These are phyloP conservation scores for Lactarius hatsudake DNA, from an alignment of 768 basidiomycete species.

Conservation along the genomic window DNA sequence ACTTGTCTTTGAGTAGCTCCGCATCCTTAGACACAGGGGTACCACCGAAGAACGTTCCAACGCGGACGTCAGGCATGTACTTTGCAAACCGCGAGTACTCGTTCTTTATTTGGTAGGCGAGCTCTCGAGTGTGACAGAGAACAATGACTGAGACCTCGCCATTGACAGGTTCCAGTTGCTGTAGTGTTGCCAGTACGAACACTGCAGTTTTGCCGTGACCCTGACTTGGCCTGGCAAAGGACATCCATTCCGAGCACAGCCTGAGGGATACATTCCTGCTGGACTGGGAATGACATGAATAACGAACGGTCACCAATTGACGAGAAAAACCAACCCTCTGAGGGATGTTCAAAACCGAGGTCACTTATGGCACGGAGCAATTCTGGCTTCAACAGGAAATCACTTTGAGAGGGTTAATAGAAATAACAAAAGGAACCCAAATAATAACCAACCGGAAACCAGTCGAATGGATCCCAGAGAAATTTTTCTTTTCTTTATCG, in stretches of 20 bases:
- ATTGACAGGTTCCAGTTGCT: slow-evolving; percentile 97
- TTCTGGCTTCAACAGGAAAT: slow-evolving; percentile 97
- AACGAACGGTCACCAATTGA: neutral
- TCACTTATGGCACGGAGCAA: slow-evolving; percentile 96
- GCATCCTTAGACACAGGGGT: slow-evolving; percentile 92
- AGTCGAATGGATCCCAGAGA: slow-evolving; percentile 99
- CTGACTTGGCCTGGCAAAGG: slow-evolving; percentile 98
- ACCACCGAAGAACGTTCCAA: slow-evolving; percentile 97
- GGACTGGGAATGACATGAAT: slow-evolving; percentile 53
- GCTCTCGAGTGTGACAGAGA: slow-evolving; percentile 97
- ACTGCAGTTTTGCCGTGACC: slow-evolving; percentile 99
- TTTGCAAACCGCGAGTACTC: slow-evolving; percentile 99
- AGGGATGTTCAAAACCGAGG: slow-evolving; percentile 99
- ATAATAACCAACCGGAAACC: slow-evolving; percentile 78
- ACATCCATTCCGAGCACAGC: slow-evolving; percentile 99
- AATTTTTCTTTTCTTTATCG: slow-evolving; percentile 94
- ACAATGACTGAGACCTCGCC: slow-evolving; percentile 98
- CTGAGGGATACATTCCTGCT: slow-evolving; percentile 99
- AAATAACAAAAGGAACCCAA: neutral
- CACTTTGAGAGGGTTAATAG: slow-evolving; percentile 47
- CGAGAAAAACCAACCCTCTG: slow-evolving; percentile 68
- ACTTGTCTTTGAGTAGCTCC: slow-evolving; percentile 92
- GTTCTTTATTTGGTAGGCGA: slow-evolving; percentile 99
- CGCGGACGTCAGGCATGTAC: slow-evolving; percentile 99
- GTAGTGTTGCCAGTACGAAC: slow-evolving; percentile 95